A percentile compares a stretch with the other conserved stretches of the same genome.
phyloP scores from a whole-genome alignment of 148 eudicot species.

The Rhododendron molle region DNA sequence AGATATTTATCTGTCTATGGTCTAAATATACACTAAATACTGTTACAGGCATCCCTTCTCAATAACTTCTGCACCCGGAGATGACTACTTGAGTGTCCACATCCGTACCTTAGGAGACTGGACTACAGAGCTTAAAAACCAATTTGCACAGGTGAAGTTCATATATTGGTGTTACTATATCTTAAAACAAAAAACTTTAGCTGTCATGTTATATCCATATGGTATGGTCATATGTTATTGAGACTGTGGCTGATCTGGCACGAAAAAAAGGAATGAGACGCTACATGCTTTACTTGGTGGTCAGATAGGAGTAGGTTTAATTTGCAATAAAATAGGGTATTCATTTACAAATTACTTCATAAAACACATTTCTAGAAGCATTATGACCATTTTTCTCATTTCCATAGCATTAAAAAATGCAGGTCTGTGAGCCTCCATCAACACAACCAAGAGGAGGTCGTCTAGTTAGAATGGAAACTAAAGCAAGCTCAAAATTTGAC shows the following conservation, averaged over 20 bases:
- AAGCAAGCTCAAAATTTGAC: slow-evolving; percentile 31
- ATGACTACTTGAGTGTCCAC: slow-evolving; percentile 83
- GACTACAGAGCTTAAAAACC: slow-evolving; percentile 72
- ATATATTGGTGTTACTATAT: neutral
- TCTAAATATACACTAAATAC: neutral
- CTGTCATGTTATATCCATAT: neutral
- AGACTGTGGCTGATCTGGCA: neutral
- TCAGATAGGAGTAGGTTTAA: neutral
- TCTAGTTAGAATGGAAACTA: slow-evolving; percentile 69
- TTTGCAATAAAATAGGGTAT: neutral
- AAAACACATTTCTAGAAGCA: neutral
- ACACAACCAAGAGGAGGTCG: slow-evolving; percentile 42
- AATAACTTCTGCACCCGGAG: slow-evolving; percentile 93
- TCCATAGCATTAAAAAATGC: slow-evolving; percentile 19
- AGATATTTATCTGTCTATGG: neutral
- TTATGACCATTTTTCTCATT: neutral
- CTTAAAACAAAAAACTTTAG: neutral
- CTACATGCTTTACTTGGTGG: neutral
- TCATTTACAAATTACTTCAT: neutral
- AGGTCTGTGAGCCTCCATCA: slow-evolving; percentile 57
- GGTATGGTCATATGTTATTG: neutral
- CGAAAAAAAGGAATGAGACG: neutral
- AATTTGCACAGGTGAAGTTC: slow-evolving; percentile 55
- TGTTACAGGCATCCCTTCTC: slow-evolving; percentile 87
- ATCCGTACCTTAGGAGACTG: slow-evolving; percentile 88